Percentiles rank a stretch among this genome's conserved stretches.
These are phyloP conservation scores for Penicillium sp. DNA, from an alignment of 2,329 filamentous ascomycete genomes.

Conservation along the genomic window DNA sequence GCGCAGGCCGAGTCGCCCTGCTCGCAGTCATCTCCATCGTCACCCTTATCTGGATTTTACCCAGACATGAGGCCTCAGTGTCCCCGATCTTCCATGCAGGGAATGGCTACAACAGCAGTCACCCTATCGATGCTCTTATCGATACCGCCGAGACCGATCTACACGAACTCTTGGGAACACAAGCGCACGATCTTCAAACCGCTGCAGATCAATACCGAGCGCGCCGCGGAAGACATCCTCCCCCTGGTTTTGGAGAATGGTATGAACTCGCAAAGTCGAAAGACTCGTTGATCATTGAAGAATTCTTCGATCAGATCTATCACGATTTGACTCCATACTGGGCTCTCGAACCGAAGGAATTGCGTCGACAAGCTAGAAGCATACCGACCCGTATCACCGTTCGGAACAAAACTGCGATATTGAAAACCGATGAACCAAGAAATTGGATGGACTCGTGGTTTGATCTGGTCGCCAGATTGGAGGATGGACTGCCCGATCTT, in stretches of 20 bases:
- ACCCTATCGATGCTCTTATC: constrained; percentile 21
- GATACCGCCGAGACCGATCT: constrained; percentile 14
- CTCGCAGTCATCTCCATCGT: not conserved
- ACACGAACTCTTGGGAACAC: constrained; percentile 18
- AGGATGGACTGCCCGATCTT: constrained; percentile 43
- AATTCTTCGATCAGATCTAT: constrained; percentile 53
- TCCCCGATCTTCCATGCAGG: not conserved
- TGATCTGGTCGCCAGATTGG: constrained; percentile 38
- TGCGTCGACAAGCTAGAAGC: constrained; percentile 41
- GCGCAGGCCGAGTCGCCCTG: not conserved
- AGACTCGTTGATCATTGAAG: constrained; percentile 46
- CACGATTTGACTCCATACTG: constrained; percentile 50
- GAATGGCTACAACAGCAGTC: not conserved
- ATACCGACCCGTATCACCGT: constrained; percentile 40
- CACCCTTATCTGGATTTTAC: not conserved
- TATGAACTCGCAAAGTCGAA: constrained; percentile 43
- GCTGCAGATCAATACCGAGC: constrained; percentile 44
- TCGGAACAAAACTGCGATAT: constrained; percentile 37
- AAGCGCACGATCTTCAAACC: constrained; percentile 34
- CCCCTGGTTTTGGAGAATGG: constrained; percentile 51
- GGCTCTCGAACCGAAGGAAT: constrained; percentile 41
- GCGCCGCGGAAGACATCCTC: constrained; percentile 48
- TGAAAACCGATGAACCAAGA: constrained; percentile 25
- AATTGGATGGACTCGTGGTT: constrained; percentile 43
- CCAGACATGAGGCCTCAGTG: not conserved